A percentile compares a stretch with the other conserved stretches of the same genome.
phyloP scores from a whole-genome alignment of 257 asterid genomes.

The Knoxia roxburghii region DNA sequence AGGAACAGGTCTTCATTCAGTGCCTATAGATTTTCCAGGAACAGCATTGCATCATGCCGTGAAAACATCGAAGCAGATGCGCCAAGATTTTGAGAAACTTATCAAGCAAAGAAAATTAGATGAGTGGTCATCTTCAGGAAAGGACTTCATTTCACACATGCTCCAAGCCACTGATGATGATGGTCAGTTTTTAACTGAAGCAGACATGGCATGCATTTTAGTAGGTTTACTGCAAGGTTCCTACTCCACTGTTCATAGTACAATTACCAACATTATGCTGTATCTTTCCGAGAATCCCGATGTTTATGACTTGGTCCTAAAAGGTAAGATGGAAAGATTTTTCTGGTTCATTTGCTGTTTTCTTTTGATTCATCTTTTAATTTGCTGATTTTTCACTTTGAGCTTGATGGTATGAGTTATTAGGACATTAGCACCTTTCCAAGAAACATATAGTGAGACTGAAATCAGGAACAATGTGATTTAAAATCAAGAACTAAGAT shows the following conservation, averaged over 20 bases:
- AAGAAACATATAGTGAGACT: background rate
- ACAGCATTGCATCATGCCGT: constrained; percentile 3
- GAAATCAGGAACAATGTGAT: background rate
- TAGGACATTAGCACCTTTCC: background rate
- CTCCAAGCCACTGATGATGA: constrained; percentile 2
- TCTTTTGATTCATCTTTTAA: background rate
- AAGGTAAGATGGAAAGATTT: constrained; percentile 7
- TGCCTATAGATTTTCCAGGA: constrained; percentile 11
- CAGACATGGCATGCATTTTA: constrained; percentile 10
- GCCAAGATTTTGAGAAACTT: constrained; percentile 6
- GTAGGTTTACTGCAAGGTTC: constrained; percentile 1
- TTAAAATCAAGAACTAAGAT: background rate
- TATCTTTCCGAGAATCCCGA: constrained; percentile 6
- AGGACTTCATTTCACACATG: constrained; percentile 9
- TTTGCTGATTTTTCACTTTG: background rate
- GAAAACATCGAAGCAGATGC: constrained; percentile 3
- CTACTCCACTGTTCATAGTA: constrained; percentile 2
- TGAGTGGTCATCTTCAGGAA: background rate
- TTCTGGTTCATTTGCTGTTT: background rate
- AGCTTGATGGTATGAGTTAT: background rate
- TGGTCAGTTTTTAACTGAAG: constrained; percentile 1
- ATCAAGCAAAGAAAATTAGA: background rate
- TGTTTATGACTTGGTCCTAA: constrained; percentile 4
- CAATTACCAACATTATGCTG: constrained; percentile 10
- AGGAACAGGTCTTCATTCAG: background rate